These are phyloP conservation scores for Piper longum DNA, from an alignment of 164 flowering plant genomes.

Conservation along the genomic window DNA sequence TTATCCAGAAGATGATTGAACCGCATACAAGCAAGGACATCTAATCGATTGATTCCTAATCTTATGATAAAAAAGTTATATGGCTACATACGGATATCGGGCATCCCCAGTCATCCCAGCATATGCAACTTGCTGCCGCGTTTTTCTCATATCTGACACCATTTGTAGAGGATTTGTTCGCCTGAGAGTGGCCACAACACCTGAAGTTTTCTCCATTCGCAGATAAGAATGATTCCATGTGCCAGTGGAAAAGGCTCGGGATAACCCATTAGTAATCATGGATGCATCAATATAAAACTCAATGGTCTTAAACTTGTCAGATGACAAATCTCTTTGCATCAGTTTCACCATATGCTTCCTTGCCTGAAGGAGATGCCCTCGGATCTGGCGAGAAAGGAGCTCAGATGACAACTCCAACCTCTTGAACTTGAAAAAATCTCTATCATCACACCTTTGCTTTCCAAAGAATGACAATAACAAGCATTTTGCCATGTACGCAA, in stretches of 20 bases:
- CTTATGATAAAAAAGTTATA: not conserved
- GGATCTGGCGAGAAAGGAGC: conserved; percentile 64
- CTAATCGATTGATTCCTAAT: not conserved
- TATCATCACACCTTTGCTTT: conserved; percentile 51
- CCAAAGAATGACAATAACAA: conserved; percentile 55
- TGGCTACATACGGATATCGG: conserved; percentile 79
- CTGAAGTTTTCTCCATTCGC: conserved; percentile 46
- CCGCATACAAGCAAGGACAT: not conserved
- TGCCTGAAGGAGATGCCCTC: conserved; percentile 57
- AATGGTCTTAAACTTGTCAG: conserved; percentile 48
- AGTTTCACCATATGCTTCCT: conserved; percentile 65
- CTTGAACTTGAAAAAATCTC: conserved; percentile 79
- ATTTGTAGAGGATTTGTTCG: conserved; percentile 77
- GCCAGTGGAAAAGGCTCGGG: conserved; percentile 91
- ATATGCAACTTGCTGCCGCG: conserved; percentile 73
- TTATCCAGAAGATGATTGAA: no score
- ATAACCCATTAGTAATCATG: conserved; percentile 77
- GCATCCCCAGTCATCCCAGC: conserved; percentile 91
- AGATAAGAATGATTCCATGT: conserved; percentile 74
- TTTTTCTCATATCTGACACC: conserved; percentile 59
- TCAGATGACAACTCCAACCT: conserved; percentile 77
- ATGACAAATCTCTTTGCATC: conserved; percentile 71
- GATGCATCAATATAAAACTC: conserved; percentile 69
- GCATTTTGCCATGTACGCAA: conserved; percentile 83
- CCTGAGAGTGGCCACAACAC: conserved; percentile 72